Evolutionary conservation across 805 yeast genomes (phyloP), one percentile per base, ranked within the genome.

Genomic region (Saturnispora diversa): DNA sequence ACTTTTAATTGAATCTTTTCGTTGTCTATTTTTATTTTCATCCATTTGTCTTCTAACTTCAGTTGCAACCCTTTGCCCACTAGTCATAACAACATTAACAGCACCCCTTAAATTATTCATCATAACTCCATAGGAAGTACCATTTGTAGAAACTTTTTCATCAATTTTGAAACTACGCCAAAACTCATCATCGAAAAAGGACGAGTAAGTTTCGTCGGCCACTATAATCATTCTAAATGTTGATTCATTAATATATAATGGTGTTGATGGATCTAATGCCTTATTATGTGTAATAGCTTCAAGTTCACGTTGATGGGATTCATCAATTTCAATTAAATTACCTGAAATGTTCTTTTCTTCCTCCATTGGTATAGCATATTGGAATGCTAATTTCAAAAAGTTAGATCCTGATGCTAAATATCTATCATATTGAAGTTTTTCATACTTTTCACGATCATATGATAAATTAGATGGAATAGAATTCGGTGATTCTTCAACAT

Each of bases 141-240:
- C 67, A 27, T 72, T 75, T 6, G 7, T 37, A 25, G 30, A 27
- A 9, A 38, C 39, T 13, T 42, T 39, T 48, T 73, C 72, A 42
- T 74, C 72, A 35, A 84, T 68, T 54, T 83, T 85, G 38, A 84
- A 70, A 0, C 90, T 73, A n/a, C 67, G 59, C 42, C 82, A 70
- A 25, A 86, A 64, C 0, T 87, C 80, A 20, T 68, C 65, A 11
- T 84, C 69, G 62, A 92, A 92, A 46, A 90, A 76, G 30, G 82
- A 66, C 58, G 92, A 97, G 50, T 86, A 82, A 0, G 96, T 84
- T 53, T 87, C 97, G 57, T 88, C 96, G 0, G 97, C 97, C 5
- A 90, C 65, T 5, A 92, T 65, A 1, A 92, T 94, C 98, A 90
- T 90, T 46, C 97, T 68, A 63, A 90, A 90, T 0, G 95, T 87